phyloP scores from a whole-genome alignment of 139 green algal species.

The Limnomonas spitsbergensis region DNA sequence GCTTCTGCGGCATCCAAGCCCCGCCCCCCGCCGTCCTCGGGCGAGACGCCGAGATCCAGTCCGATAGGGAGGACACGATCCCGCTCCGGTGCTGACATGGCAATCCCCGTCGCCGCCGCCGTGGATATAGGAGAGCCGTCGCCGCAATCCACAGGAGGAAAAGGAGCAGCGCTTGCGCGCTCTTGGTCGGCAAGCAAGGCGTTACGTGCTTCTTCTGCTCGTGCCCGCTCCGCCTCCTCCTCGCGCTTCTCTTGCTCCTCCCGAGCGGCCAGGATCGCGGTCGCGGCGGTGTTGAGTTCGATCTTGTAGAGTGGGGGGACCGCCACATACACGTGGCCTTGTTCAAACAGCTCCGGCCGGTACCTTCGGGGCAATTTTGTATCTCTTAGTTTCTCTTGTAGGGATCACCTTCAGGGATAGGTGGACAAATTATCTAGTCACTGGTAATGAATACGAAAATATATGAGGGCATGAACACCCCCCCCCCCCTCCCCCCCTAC shows the following conservation, averaged over 20 bases:
- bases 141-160: no score
- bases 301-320: slow-evolving; percentile 92
- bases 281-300: background rate
- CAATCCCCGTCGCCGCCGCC: background rate
- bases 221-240: background rate
- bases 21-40: background rate
- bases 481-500: no score
- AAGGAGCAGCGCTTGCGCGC: no score
- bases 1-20: background rate
- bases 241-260: background rate
- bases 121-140: no score
- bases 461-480: no score
- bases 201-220: no score
- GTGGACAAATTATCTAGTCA: no score
- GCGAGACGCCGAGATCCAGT: background rate
- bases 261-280: background rate
- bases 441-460: no score
- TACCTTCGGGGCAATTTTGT: slow-evolving; percentile 59
- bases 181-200: no score
- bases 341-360: slow-evolving; percentile 74
- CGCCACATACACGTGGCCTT: slow-evolving; percentile 90
- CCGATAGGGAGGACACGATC: background rate
- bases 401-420: no score
- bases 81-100: no score
- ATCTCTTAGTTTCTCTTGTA: background rate